A percentile compares a stretch with the other conserved stretches of the same genome.
phyloP scores from a whole-genome alignment of 345 rosid genomes.

The Diplotaxis tenuifolia region DNA sequence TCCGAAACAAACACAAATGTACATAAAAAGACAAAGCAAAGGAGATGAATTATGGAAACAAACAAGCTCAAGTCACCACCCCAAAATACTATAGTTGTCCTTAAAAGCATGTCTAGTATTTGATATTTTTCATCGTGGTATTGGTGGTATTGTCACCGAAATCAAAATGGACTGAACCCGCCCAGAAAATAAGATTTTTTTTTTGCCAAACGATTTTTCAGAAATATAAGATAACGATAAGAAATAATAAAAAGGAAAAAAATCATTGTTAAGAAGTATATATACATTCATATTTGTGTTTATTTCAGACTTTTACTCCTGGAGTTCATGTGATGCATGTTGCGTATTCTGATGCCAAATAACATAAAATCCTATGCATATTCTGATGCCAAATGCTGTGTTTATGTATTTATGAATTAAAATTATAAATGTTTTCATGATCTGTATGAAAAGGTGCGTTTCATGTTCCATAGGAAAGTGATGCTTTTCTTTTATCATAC shows the following conservation, averaged over 20 bases:
- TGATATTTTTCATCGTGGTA: neutral
- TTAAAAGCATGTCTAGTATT: neutral
- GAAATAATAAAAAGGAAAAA: neutral
- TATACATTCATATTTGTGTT: slow-evolving; percentile 5
- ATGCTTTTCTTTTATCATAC: neutral
- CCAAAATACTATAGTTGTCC: neutral
- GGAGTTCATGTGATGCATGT: slow-evolving; percentile 14
- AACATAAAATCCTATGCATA: neutral
- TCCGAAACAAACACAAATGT: neutral
- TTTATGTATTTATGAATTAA: neutral
- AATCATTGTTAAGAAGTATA: neutral
- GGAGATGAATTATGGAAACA: no score
- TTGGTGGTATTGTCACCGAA: no score
- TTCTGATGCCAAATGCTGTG: neutral
- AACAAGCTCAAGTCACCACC: slow-evolving; percentile 16
- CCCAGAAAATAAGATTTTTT: no score
- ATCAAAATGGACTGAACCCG: slow-evolving; percentile 25
- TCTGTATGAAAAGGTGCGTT: neutral
- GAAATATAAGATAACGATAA: slow-evolving; percentile 16
- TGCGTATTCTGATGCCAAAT: slow-evolving; percentile 14
- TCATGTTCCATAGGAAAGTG: neutral
- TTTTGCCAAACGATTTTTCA: no score
- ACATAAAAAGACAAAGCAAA: no score
- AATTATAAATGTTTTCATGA: neutral
- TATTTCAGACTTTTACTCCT: slow-evolving; percentile 9